phyloP scores from a whole-genome alignment of 2,329 filamentous ascomycete genomes.

The Penicillium hordei region DNA sequence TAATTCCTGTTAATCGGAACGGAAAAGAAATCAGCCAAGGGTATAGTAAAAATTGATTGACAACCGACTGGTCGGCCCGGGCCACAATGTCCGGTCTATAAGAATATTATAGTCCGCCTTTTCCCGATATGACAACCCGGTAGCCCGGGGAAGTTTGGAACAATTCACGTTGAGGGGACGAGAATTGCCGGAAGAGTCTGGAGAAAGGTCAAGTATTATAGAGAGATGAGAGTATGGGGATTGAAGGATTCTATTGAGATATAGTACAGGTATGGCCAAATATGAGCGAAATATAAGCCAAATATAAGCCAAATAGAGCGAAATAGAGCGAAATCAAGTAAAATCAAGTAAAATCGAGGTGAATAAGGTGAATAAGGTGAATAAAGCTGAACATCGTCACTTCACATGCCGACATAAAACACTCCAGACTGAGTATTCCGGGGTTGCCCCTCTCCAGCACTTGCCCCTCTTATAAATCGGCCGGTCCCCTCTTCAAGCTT shows the following conservation, averaged over 20 bases:
- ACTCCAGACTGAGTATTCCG: constrained; percentile 5
- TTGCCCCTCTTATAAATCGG: constrained; percentile 17
- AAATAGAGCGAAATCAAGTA: not conserved
- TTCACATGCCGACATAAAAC: constrained; percentile 1
- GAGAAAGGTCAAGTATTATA: not conserved
- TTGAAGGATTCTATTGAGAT: not conserved
- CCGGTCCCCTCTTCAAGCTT: constrained; percentile 8
- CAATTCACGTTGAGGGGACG: constrained; percentile 11
- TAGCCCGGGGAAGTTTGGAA: constrained; percentile 16
- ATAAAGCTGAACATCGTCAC: not conserved
- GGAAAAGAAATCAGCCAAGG: constrained; percentile 23
- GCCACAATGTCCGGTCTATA: constrained; percentile 1
- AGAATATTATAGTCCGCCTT: constrained; percentile 29
- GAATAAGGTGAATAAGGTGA: not conserved
- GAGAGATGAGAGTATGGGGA: not conserved
- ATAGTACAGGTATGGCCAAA: not conserved
- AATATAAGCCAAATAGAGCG: no score
- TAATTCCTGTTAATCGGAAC: not conserved
- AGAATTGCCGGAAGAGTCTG: constrained; percentile 26
- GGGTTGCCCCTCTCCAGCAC: constrained; percentile 17
- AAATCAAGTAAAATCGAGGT: no score
- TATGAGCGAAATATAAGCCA: not conserved
- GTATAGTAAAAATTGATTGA: constrained; percentile 2
- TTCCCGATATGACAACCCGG: constrained; percentile 31
- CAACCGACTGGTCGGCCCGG: constrained; percentile 32